Evolutionary conservation across 1,284 basidiomycete species (phyloP).

Genomic region (Retiboletus flavoniger): DNA sequence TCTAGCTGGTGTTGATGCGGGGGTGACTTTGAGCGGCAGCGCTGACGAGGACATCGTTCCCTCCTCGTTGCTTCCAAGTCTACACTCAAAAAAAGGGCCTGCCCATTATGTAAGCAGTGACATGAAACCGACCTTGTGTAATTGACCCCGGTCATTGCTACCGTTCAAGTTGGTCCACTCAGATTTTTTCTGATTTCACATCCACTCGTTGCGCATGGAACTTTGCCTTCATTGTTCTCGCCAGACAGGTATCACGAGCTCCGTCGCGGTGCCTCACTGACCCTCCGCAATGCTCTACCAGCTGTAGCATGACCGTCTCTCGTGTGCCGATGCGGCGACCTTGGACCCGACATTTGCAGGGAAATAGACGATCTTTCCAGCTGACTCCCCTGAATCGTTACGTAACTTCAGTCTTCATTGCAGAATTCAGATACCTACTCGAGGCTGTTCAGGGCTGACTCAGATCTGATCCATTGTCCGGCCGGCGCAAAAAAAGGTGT

Average conservation of each 20-base stretch:
- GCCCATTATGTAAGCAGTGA: conserved; percentile 18
- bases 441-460: background rate
- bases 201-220: background rate
- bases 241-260: background rate
- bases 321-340: conserved; percentile 31
- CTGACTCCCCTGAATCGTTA: conserved; percentile 9
- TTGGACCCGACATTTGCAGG: conserved; percentile 1
- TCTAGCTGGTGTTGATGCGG: conserved; percentile 50
- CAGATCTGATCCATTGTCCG: conserved; percentile 16
- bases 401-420: conserved; percentile 16
- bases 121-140: conserved; percentile 15
- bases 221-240: conserved; percentile 11
- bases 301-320: background rate
- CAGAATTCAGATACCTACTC: conserved; percentile 16
- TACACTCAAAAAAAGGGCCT: background rate
- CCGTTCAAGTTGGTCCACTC: no score
- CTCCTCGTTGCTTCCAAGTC: conserved; percentile 1
- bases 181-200: background rate
- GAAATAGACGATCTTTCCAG: conserved; percentile 10
- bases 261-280: conserved; percentile 2
- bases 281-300: background rate
- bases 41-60: conserved; percentile 44
- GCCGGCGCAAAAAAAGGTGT: conserved; percentile 10
- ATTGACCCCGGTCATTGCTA: background rate
- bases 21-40: conserved; percentile 55